Evolutionary conservation across 495 filamentous ascomycete species (phyloP), one percentile per base, ranked within the genome.

Genomic region (Trichoderma reesei): DNA sequence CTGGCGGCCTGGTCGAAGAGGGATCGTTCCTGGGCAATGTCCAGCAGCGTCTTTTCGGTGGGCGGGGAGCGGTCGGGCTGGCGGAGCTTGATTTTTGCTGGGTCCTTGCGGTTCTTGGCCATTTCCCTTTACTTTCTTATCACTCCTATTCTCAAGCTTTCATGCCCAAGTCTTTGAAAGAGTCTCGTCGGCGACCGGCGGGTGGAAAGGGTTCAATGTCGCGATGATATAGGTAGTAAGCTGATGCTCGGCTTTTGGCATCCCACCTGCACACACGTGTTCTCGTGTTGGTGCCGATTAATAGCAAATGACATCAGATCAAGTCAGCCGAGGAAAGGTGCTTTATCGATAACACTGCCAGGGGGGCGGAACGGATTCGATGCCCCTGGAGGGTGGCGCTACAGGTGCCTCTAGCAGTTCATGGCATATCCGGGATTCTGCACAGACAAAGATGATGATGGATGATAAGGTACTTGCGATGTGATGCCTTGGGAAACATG

Each of bases 11-110:
- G 68, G 36, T 75, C 72, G 66, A 85, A 80, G 11, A 83, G 72
- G 10, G 81, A 74, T 20, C 80, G 79, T 48, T 88, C 79, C 18
- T 86, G 78, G 56, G 87, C 87, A 18, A 90, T 62, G 56, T 89
- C 77, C 16, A 89, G 76, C 37, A 91, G 76, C 0, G 88, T 90
- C 65, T 83, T 76, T 60, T 80, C 74, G 54, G 75, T 80, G 31
- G 79, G 81, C 5, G 68, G 77, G 34, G 75, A 78, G 62, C 84
- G 79, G 69, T 88, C 83, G 38, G 86, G 85, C 14, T 86, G 81
- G 42, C 71, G 70, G 38, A 89, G 81, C 62, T 82, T 81, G 71
- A 88, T 76, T 56, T 81, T 73, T 41, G 73, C 72, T 48, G 70
- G 75, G 33, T 82, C 78, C 71, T 72, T 79, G 62, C 75, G 75